Base-by-base conservation (phyloP, 192 early-diverging fungal species). In the Coemansia umbellata region DNA sequence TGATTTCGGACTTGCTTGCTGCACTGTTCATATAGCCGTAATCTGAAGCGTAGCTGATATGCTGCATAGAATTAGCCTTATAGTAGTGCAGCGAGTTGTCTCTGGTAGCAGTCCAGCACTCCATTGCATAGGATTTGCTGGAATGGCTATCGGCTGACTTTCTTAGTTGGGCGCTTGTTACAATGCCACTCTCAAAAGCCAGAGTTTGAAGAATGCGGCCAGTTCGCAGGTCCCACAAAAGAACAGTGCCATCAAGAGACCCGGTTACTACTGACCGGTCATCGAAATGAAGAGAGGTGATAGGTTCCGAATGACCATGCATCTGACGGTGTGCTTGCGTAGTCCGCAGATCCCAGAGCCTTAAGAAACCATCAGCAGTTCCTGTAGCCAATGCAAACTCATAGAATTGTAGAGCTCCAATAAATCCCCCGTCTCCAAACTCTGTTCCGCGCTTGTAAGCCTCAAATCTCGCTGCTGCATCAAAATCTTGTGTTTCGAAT, bases 331-430 rank as follows among this genome's bases (percentile, higher is more conserved):
- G 88, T 2, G 78, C 67, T 44, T 88, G 85, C 18, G 83, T 84
- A 6, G 88, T 84, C 19, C 88, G 81, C 41, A 88, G 78, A 60
- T 91, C 88, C 87, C 88, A 91, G 79, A 91, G 82, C 44, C 88
- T 69, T 33, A 91, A 66, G 8, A 60, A 79, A 8, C 88, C 88
- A 69, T 91, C 88, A 10, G 78, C 67, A 3, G 87, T 86, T 6
- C 88, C 88, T 24, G 84, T 87, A 8, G 84, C 86, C 39, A 91
- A 59, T 9, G 86, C 87, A 68, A 73, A 85, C 39, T 84, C 76
- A 67, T 81, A 86, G 50, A 86, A 87, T 65, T 91, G 88, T 17
- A 91, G 55, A 0, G 82, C 85, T 0, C 87, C 87, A 17, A 88
- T 63, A 66, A 82, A 87, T 21, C 80, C 80, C 37, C 78, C 72